Evolutionary conservation across 2,329 filamentous ascomycete species (phyloP).

Genomic region (Sclerotinia minor): DNA sequence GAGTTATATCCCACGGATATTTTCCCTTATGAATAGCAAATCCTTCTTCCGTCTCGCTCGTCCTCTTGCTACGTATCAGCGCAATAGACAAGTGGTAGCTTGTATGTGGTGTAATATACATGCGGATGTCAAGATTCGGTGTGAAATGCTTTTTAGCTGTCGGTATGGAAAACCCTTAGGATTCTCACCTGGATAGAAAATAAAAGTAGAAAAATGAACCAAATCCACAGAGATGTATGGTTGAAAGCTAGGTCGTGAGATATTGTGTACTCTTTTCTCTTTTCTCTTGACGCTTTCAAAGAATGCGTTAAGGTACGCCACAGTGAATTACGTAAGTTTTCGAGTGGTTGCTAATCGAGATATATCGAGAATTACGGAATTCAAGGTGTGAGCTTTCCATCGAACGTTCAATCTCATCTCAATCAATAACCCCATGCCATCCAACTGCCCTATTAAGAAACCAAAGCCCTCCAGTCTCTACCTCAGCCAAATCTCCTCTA

Average conservation of each 20-base stretch:
- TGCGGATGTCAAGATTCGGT: neutral
- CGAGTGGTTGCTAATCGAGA: neutral
- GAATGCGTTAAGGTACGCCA: neutral
- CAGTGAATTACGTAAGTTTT: neutral
- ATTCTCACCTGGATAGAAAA: conserved; percentile 73
- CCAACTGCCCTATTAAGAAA: conserved; percentile 11
- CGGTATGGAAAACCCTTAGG: conserved; percentile 73
- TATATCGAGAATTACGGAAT: neutral
- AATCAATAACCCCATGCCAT: conserved; percentile 14
- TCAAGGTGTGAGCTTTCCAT: neutral
- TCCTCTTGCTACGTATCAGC: neutral
- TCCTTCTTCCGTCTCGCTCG: neutral
- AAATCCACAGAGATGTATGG: conserved; percentile 68
- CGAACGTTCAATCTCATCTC: neutral
- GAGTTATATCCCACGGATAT: neutral
- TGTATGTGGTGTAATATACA: too few species aligned
- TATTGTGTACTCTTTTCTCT: conserved; percentile 49
- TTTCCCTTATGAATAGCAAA: neutral
- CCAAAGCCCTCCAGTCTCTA: conserved; percentile 32
- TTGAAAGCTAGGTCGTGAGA: conserved; percentile 80
- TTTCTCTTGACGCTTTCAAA: neutral
- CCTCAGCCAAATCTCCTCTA: conserved; percentile 45
- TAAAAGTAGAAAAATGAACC: conserved; percentile 82
- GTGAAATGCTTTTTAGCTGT: neutral
- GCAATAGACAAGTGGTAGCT: neutral